These are phyloP conservation scores for Cladophialophora bantiana DNA, from an alignment of 2,329 filamentous ascomycete genomes.

Conservation along the genomic window DNA sequence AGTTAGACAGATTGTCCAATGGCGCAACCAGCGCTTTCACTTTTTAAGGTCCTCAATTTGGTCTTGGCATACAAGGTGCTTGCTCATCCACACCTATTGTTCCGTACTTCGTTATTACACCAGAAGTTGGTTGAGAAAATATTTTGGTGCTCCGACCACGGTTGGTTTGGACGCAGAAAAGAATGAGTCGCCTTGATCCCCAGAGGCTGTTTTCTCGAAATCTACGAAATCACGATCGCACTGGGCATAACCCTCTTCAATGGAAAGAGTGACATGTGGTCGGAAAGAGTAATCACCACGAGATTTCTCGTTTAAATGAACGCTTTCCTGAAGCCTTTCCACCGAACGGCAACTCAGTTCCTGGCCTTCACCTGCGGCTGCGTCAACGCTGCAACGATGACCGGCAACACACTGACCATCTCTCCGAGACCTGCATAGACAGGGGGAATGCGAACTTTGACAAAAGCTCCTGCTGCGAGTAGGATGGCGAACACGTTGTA, in stretches of 20 bases:
- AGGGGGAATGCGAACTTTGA: constrained; percentile 65
- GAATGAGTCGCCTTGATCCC: constrained; percentile 2
- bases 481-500: constrained; percentile 75
- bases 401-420: constrained; percentile 75
- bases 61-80: constrained; percentile 8
- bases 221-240: not conserved
- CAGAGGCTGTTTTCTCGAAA: not conserved
- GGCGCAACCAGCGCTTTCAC: not conserved
- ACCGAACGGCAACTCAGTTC: constrained; percentile 8
- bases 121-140: too few relatives aligned
- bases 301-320: constrained; percentile 5
- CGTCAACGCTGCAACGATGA: constrained; percentile 65
- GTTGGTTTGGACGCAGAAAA: too few relatives aligned
- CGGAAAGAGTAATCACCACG: not conserved
- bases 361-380: constrained; percentile 42
- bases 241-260: not conserved
- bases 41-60: constrained; percentile 22
- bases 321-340: not conserved
- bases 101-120: too few relatives aligned
- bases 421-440: constrained; percentile 74
- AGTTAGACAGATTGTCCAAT: not conserved
- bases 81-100: too few relatives aligned
- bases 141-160: too few relatives aligned
- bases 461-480: constrained; percentile 71
- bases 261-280: not conserved